Base-by-base conservation (phyloP, 2,329 filamentous ascomycete genomes). In the Helicocarpus griseus region DNA sequence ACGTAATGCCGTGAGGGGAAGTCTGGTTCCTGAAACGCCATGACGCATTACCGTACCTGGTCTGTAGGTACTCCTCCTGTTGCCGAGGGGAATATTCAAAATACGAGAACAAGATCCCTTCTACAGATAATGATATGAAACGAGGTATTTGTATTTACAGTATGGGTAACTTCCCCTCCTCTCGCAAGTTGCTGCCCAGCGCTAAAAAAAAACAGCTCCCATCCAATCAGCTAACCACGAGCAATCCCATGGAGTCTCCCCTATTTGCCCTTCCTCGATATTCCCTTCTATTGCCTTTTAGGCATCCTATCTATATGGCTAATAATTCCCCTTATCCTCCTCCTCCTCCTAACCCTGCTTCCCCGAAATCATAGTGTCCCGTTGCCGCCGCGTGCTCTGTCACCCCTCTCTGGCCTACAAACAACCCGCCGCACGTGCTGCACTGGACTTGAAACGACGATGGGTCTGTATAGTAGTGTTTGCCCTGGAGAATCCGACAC, bases 391-490 rank as follows among this genome's bases (percentile, higher is more conserved):
- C 73, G 63, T 76, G 73, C 57, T 72, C 62, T 0, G 68, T 69
- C 2, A 73, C 73, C 21, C 71, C 73, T 41, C 66, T 70, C 59
- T 76, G 72, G 14, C 73, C 73, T 7, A 68, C 64, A 53, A 72
- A 70, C 33, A 63, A 61, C 14, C 63, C 65, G 4, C 72, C 70
- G 51, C 73, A 76, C 2, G 77, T 73, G 57, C 89, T 88, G 66
- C 91, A 97, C 61, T 77, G 81, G 53, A 96, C 79, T 35, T 80
- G 76, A 63, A 96, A 89, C 0, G 83, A 83, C 21, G 86, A 80
- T 0, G 89, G 95, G 65, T 96, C 89, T 0, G 90, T 96, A 61
- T 82, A 96, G 65, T 97, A 97, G 65, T 94, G 81, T 53, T 77
- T 82, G 49, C 80, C 77, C 57, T 83, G 77, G 36, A 97, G 73